These are phyloP conservation scores for Erysimum cheiri DNA, from an alignment of 441 rosid genomes.

Conservation along the genomic window DNA sequence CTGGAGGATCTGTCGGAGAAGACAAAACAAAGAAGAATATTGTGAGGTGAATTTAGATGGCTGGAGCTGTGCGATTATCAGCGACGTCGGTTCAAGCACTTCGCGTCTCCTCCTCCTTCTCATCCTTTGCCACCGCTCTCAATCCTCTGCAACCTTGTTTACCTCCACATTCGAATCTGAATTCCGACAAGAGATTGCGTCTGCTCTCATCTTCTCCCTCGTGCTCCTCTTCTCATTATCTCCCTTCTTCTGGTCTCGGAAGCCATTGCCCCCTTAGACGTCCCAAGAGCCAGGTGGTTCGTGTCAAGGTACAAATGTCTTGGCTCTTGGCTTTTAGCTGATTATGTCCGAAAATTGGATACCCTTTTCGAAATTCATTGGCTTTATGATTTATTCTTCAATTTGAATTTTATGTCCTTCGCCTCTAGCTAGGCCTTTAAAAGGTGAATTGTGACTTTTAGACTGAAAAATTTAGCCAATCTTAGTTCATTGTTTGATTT, in stretches of 20 bases:
- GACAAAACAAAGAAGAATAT: constrained; percentile 8
- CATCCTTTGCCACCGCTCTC: constrained; percentile 51
- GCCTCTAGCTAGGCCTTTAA: neutral
- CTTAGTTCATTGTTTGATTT: neutral
- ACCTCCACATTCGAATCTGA: constrained; percentile 40
- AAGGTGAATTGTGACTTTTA: neutral
- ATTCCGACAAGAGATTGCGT: constrained; percentile 52
- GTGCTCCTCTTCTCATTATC: constrained; percentile 37
- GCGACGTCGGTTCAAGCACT: constrained; percentile 53
- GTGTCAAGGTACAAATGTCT: constrained; percentile 39
- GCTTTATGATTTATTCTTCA: neutral
- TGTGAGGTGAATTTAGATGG: constrained; percentile 52
- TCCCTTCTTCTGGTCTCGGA: constrained; percentile 43
- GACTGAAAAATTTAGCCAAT: neutral
- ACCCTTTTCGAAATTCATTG: constrained; percentile 28
- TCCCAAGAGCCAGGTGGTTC: constrained; percentile 32
- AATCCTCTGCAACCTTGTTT: constrained; percentile 47
- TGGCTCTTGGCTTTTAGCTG: constrained; percentile 11
- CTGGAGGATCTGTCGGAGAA: constrained; percentile 36
- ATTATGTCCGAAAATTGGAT: neutral
- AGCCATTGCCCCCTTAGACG: constrained; percentile 51
- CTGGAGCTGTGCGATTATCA: constrained; percentile 60
- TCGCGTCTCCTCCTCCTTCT: constrained; percentile 52
- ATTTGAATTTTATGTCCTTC: neutral
- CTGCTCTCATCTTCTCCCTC: constrained; percentile 47